phyloP scores from a whole-genome alignment of 371 early-diverging fungal genomes.

The Syncephalastrum racemosum region DNA sequence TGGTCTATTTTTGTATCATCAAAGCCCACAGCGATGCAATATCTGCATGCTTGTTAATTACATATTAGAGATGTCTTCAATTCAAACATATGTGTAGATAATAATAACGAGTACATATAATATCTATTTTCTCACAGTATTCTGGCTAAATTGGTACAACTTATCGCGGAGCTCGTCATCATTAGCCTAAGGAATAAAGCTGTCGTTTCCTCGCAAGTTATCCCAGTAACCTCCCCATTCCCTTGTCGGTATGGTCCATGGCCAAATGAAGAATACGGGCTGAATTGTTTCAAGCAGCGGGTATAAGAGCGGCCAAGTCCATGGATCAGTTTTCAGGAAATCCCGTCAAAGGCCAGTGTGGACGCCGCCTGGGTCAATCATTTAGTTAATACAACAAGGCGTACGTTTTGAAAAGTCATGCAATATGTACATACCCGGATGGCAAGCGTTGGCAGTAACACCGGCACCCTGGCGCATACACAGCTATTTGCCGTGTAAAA shows the following conservation, averaged over 20 bases:
- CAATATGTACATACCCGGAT: conserved; percentile 64
- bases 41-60: too few species aligned
- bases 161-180: conserved; percentile 1
- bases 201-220: not conserved
- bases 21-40: too few species aligned
- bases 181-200: not conserved
- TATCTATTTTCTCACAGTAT: not conserved
- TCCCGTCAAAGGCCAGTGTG: not conserved
- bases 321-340: conserved; percentile 4
- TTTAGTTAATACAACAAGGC: not conserved
- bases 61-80: too few species aligned
- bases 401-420: not conserved
- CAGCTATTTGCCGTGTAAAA: conserved; percentile 60
- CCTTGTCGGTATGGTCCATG: not conserved
- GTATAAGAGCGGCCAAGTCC: conserved; percentile 1
- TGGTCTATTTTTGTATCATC: too few species aligned
- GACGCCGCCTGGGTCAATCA: not conserved
- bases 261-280: conserved; percentile 11
- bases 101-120: not conserved
- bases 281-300: conserved; percentile 10
- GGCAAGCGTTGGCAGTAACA: conserved; percentile 49
- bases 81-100: not conserved
- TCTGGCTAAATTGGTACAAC: not conserved
- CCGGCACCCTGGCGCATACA: conserved; percentile 33
- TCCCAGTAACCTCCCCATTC: conserved; percentile 11